Percentiles rank a stretch among this genome's conserved stretches.
These are phyloP conservation scores for Wickerhamiella slavikovae DNA, from an alignment of 805 yeast species.

Conservation along the genomic window DNA sequence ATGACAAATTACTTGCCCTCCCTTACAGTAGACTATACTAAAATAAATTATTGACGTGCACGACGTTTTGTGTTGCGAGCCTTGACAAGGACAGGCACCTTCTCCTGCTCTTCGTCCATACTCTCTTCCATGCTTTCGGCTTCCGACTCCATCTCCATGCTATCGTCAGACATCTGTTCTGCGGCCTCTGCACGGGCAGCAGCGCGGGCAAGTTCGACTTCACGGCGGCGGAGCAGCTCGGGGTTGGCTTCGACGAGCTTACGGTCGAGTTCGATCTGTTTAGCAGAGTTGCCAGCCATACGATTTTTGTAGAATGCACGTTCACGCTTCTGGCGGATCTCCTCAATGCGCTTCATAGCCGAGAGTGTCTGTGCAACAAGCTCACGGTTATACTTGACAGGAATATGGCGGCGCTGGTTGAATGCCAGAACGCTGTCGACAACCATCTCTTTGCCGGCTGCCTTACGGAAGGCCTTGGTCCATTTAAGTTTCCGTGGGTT, in stretches of 20 bases:
- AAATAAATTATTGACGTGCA: constrained; percentile 9
- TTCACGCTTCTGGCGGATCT: constrained; percentile 89
- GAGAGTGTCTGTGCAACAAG: constrained; percentile 80
- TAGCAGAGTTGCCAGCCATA: constrained; percentile 93
- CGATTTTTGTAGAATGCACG: constrained; percentile 97
- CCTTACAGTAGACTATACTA: no score
- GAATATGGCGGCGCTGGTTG: constrained; percentile 93
- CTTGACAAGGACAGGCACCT: constrained; percentile 36
- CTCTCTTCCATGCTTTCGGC: constrained; percentile 14
- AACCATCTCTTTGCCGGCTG: constrained; percentile 96
- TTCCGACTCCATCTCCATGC: constrained; percentile 21
- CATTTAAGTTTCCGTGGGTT: constrained; percentile 95
- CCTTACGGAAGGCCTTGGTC: constrained; percentile 98
- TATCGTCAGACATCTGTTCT: constrained; percentile 26
- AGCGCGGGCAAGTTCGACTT: constrained; percentile 71
- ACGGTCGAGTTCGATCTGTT: constrained; percentile 65
- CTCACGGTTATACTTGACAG: constrained; percentile 94
- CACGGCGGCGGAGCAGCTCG: constrained; percentile 78
- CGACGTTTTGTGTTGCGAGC: constrained; percentile 38
- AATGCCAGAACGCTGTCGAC: constrained; percentile 92
- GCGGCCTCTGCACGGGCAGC: constrained; percentile 27
- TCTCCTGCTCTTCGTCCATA: constrained; percentile 25
- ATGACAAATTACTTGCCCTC: no score
- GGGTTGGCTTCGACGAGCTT: constrained; percentile 79
- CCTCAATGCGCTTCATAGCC: constrained; percentile 92